Conservation (phyloP, 345 rosid species). For the Erodium maritimum region DNA sequence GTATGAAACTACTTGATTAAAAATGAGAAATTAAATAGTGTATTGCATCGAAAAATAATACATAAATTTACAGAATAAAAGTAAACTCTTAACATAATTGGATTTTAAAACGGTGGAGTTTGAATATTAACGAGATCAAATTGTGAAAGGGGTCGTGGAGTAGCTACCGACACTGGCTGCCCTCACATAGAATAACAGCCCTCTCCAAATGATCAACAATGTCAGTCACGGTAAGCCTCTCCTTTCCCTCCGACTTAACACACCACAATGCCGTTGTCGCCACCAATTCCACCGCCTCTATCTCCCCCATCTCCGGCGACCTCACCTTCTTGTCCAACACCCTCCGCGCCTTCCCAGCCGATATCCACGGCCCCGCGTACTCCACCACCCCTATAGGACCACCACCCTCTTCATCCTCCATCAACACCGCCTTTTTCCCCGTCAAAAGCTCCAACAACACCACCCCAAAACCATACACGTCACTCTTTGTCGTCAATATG, state of each 20-base stretch:
- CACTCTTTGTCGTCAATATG: slow-evolving; percentile 40
- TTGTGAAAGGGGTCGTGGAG: slow-evolving; percentile 12
- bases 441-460: slow-evolving; percentile 49
- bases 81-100: too few species aligned
- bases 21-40: too few species aligned
- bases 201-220: slow-evolving; percentile 42
- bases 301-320: slow-evolving; percentile 20
- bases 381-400: slow-evolving; percentile 33
- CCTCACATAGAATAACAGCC: slow-evolving; percentile 30
- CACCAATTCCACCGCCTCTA: slow-evolving; percentile 33
- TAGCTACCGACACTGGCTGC: slow-evolving; percentile 5
- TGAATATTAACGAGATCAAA: too few species aligned
- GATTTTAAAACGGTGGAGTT: too few species aligned
- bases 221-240: slow-evolving; percentile 38
- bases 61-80: too few species aligned
- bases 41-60: too few species aligned
- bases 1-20: too few species aligned
- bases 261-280: slow-evolving; percentile 33
- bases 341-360: slow-evolving; percentile 18
- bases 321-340: slow-evolving; percentile 36
- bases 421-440: slow-evolving; percentile 44
- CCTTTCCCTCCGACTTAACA: slow-evolving; percentile 41
- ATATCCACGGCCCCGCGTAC: slow-evolving; percentile 24
- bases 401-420: slow-evolving; percentile 11
- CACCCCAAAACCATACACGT: slow-evolving; percentile 55